Conservation (phyloP, 148 eudicot species). For the Camellia granthamiana region DNA sequence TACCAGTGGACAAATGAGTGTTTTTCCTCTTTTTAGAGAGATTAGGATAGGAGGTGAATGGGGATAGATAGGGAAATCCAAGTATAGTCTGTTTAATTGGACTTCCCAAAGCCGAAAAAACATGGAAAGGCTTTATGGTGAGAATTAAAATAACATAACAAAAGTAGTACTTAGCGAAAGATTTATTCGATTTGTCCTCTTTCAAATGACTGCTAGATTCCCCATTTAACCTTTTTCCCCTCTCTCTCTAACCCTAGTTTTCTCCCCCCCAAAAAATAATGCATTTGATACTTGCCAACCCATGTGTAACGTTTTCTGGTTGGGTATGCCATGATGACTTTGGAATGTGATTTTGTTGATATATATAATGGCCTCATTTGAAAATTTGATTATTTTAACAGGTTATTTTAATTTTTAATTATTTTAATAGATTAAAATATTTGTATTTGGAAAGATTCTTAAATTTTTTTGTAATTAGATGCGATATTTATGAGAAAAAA, state of each 20-base stretch:
- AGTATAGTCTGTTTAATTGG: background rate
- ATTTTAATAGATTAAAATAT: too few relatives aligned
- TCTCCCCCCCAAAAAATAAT: background rate
- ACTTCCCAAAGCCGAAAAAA: constrained; percentile 7
- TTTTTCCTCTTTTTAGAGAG: too few relatives aligned
- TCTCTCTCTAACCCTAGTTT: background rate
- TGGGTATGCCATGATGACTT: constrained; percentile 3
- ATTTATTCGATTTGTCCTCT: constrained; percentile 27
- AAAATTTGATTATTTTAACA: too few relatives aligned
- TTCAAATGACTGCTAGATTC: constrained; percentile 30
- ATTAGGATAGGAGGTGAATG: too few relatives aligned
- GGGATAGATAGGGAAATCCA: background rate
- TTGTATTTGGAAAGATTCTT: too few relatives aligned
- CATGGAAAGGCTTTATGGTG: background rate
- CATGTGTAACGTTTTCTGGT: background rate
- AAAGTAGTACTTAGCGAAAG: constrained; percentile 1
- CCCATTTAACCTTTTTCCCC: background rate
- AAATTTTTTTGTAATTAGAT: too few relatives aligned
- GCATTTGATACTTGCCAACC: background rate
- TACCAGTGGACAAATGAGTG: too few relatives aligned
- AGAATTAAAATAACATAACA: background rate
- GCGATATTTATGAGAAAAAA: too few relatives aligned
- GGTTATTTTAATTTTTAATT: too few relatives aligned
- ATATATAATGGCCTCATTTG: too few relatives aligned
- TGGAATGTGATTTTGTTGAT: background rate